phyloP scores from a whole-genome alignment of 225 moss, liverwort and hornwort genomes.

The Physcomitrellopsis africana region DNA sequence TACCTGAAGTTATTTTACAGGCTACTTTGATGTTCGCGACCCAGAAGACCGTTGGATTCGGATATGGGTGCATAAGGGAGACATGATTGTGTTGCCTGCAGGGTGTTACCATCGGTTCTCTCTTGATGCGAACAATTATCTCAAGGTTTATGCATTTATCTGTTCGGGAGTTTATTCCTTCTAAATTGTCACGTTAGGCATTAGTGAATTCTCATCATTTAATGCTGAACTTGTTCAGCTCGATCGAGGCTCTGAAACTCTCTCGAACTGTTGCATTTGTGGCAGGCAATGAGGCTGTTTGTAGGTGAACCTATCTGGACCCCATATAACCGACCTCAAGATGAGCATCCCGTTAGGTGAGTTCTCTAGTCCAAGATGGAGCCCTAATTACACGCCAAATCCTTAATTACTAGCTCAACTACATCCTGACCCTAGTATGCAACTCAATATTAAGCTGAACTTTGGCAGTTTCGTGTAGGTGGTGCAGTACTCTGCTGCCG shows the following conservation, averaged over 20 bases:
- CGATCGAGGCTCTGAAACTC: neutral
- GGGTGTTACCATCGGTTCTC: conserved; percentile 87
- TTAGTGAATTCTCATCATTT: neutral
- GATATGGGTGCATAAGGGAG: conserved; percentile 73
- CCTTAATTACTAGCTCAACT: neutral
- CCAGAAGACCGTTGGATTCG: conserved; percentile 73
- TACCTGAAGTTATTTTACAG: conserved; percentile 32
- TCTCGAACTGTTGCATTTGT: neutral
- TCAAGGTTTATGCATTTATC: conserved; percentile 52
- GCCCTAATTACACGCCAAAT: neutral
- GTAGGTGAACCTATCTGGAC: conserved; percentile 80
- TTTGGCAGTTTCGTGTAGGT: neutral
- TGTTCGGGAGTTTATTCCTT: neutral
- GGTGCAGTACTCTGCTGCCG: no score
- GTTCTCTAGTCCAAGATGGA: neutral
- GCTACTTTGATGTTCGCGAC: conserved; percentile 83
- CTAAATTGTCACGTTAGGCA: neutral
- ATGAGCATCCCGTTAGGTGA: conserved; percentile 74
- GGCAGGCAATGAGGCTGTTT: conserved; percentile 77
- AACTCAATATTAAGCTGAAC: neutral
- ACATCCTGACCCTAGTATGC: neutral
- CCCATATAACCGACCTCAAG: conserved; percentile 80
- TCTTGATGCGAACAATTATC: conserved; percentile 69
- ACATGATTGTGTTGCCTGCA: conserved; percentile 83
- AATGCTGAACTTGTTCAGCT: neutral